Conservation (phyloP, 2,329 filamentous ascomycete genomes). For the Colletotrichum trifolii region DNA sequence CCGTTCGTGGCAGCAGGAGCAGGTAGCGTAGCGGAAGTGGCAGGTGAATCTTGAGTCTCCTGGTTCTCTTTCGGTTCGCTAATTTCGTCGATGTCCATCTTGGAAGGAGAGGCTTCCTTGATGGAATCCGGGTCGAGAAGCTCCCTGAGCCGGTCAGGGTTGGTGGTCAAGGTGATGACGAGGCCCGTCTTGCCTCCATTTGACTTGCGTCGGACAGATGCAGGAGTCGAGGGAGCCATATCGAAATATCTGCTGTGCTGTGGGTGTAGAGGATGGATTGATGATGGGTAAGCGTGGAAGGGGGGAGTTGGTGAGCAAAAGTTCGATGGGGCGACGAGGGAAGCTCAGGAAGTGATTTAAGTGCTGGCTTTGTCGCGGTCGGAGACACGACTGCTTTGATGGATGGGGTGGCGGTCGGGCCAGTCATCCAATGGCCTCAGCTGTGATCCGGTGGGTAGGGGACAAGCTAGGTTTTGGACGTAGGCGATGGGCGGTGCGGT, state of each 20-base stretch:
- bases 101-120: constrained; percentile 57
- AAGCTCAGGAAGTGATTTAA: constrained; percentile 11
- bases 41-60: constrained; percentile 58
- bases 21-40: constrained; percentile 52
- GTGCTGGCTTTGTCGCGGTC: constrained; percentile 31
- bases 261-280: background rate
- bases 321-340: constrained; percentile 17
- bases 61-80: constrained; percentile 47
- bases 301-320: constrained; percentile 15
- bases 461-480: constrained; percentile 31
- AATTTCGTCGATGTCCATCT: constrained; percentile 43
- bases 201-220: constrained; percentile 37
- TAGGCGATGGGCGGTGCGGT: background rate
- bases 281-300: background rate
- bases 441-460: constrained; percentile 31
- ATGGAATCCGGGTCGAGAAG: constrained; percentile 57
- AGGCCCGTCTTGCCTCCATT: constrained; percentile 42
- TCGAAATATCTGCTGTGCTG: constrained; percentile 20
- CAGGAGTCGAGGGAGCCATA: constrained; percentile 32
- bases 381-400: constrained; percentile 31
- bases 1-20: constrained; percentile 57
- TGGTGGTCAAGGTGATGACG: constrained; percentile 65
- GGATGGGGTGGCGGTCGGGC: constrained; percentile 35
- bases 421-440: constrained; percentile 33
- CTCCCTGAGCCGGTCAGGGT: constrained; percentile 61